These are phyloP conservation scores for Tetradesmus obliquus DNA, from an alignment of 139 green algal genomes.

Conservation along the genomic window DNA sequence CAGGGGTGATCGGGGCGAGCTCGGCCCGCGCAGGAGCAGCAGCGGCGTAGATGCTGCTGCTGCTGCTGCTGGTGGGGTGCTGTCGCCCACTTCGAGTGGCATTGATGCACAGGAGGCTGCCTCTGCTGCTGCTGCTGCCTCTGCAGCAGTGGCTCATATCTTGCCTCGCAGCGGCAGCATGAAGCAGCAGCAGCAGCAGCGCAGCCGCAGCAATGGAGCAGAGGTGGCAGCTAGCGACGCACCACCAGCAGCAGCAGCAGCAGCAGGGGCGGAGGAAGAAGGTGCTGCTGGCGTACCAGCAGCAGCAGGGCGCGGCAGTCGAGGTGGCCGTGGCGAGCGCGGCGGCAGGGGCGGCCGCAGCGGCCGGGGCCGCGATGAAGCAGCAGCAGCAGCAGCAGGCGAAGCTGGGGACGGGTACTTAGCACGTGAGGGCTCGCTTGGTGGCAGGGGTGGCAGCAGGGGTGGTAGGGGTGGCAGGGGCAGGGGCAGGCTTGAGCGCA, in stretches of 20 bases:
- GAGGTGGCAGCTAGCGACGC: background rate
- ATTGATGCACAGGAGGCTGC: slow-evolving; percentile 29
- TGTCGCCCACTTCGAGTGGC: background rate
- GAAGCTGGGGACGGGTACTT: background rate
- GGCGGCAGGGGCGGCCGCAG: background rate
- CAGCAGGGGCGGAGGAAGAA: background rate
- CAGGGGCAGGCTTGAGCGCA: background rate
- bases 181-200: background rate
- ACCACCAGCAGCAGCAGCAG: background rate
- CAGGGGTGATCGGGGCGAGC: background rate
- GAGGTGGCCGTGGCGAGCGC: background rate
- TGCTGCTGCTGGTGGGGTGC: slow-evolving; percentile 10
- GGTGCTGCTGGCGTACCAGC: background rate
- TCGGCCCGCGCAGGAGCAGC: background rate
- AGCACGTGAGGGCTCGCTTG: background rate
- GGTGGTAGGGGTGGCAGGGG: background rate
- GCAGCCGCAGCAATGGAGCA: background rate
- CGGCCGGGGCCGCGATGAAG: background rate
- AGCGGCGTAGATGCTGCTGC: slow-evolving; percentile 26
- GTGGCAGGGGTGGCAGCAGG: background rate
- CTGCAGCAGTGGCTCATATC: slow-evolving; percentile 19
- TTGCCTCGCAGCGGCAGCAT: background rate
- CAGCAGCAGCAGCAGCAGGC: background rate
- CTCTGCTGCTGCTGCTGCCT: slow-evolving; percentile 11
- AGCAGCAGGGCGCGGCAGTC: background rate